Percentiles rank a stretch among this genome's conserved stretches.
phyloP scores from a whole-genome alignment of 2,329 filamentous ascomycete species.

The Sporothrix brunneoviolacea region DNA sequence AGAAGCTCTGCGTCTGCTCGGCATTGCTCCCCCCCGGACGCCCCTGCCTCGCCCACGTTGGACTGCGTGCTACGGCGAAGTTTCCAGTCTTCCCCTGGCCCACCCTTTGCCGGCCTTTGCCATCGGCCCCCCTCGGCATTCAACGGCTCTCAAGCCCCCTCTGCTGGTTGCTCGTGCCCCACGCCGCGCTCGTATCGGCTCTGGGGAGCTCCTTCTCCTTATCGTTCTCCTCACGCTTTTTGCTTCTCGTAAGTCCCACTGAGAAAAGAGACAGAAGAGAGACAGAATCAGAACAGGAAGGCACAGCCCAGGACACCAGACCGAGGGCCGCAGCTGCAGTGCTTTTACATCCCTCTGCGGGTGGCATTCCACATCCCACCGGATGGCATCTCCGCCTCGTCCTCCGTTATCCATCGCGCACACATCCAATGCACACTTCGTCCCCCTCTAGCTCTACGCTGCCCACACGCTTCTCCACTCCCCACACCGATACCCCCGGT shows the following conservation, averaged over 20 bases:
- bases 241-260: background rate
- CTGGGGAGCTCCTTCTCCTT: background rate
- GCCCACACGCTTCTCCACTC: constrained; percentile 5
- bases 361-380: no score
- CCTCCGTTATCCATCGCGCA: background rate
- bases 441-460: background rate
- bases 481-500: constrained; percentile 9
- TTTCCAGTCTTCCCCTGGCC: background rate
- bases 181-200: constrained; percentile 6
- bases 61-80: constrained; percentile 4
- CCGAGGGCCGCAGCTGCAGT: no score
- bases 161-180: background rate
- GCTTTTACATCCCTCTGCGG: no score
- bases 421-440: background rate
- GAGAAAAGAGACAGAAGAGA: background rate
- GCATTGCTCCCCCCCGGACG: background rate
- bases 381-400: constrained; percentile 2
- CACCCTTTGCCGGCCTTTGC: background rate
- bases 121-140: constrained; percentile 13
- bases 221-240: background rate
- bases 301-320: background rate
- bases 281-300: background rate
- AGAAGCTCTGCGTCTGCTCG: background rate
- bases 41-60: background rate
- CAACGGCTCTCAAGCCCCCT: constrained; percentile 9